Percentiles rank a stretch among this genome's conserved stretches.
phyloP scores from a whole-genome alignment of 2,329 filamentous ascomycete genomes.

The Trichoderma pleuroti region DNA sequence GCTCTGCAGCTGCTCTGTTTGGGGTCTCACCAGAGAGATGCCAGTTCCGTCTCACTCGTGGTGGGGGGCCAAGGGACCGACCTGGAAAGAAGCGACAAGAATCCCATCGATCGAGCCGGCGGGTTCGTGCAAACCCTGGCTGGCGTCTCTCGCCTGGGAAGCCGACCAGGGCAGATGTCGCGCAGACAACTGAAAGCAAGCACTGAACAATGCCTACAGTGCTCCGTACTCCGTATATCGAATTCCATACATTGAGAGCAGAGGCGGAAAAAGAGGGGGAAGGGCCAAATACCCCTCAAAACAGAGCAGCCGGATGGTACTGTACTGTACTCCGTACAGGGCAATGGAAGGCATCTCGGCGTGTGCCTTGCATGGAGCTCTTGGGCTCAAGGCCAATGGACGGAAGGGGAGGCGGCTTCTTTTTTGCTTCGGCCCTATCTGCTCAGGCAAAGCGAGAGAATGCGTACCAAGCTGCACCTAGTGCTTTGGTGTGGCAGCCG shows the following conservation, averaged over 20 bases:
- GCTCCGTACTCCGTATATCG: background rate
- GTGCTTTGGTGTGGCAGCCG: conserved; percentile 9
- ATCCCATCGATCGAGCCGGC: conserved; percentile 14
- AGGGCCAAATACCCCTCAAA: background rate
- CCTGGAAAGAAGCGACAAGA: conserved; percentile 12
- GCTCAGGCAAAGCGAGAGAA: conserved; percentile 5
- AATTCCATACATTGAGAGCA: background rate
- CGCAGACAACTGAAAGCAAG: background rate
- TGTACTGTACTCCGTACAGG: background rate
- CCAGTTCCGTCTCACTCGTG: background rate
- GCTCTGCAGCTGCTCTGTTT: conserved; percentile 1
- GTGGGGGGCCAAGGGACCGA: background rate
- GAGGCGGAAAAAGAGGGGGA: background rate
- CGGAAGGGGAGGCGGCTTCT: background rate
- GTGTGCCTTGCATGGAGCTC: background rate
- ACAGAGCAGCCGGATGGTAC: background rate
- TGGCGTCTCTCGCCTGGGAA: background rate
- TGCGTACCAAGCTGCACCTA: conserved; percentile 14
- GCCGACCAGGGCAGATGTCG: conserved; percentile 12
- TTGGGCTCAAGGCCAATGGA: background rate
- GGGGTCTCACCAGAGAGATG: background rate
- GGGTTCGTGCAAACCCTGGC: conserved; percentile 7
- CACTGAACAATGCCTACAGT: background rate
- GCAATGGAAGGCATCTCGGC: background rate
- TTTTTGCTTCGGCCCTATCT: conserved; percentile 11